These are phyloP conservation scores for Polychytrium aggregatum DNA, from an alignment of 192 early-diverging fungal species.

Conservation along the genomic window DNA sequence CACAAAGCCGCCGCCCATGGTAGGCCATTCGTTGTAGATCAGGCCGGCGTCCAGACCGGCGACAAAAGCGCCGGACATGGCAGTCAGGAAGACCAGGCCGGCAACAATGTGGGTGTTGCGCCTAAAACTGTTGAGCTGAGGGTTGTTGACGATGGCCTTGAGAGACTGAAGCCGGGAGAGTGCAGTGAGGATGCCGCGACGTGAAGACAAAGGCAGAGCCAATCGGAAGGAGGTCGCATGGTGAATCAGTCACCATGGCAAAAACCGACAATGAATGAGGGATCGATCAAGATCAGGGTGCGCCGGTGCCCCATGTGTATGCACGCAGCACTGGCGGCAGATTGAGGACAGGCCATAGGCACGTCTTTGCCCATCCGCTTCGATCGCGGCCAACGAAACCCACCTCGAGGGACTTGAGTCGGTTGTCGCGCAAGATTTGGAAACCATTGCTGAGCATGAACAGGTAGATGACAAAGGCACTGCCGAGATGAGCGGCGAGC, in stretches of 20 bases:
- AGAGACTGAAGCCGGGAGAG: too few relatives aligned
- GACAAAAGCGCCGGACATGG: constrained; percentile 83
- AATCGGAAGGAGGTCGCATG: too few relatives aligned
- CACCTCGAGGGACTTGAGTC: constrained; percentile 15
- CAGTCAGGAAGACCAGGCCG: constrained; percentile 70
- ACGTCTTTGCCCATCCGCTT: too few relatives aligned
- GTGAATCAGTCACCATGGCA: too few relatives aligned
- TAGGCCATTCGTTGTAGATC: constrained; percentile 94
- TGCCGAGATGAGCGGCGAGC: constrained; percentile 77
- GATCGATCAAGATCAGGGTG: too few relatives aligned
- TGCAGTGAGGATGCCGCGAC: too few relatives aligned
- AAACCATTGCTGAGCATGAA: constrained; percentile 68
- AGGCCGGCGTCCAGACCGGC: constrained; percentile 95
- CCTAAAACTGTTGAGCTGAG: constrained; percentile 14
- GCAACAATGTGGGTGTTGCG: constrained; percentile 49
- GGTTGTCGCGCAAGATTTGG: constrained; percentile 51
- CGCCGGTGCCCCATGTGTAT: too few relatives aligned
- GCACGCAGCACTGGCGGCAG: too few relatives aligned
- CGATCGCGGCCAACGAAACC: too few relatives aligned
- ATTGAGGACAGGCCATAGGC: too few relatives aligned
- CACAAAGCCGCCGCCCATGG: constrained; percentile 78
- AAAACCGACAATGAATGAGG: too few relatives aligned
- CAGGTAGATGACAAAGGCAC: constrained; percentile 80
- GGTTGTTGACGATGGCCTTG: neutral
- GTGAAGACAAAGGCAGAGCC: too few relatives aligned